A percentile compares a stretch with the other conserved stretches of the same genome.
Conservation (phyloP, 306 rosid species). For the Dryas drummondii region DNA sequence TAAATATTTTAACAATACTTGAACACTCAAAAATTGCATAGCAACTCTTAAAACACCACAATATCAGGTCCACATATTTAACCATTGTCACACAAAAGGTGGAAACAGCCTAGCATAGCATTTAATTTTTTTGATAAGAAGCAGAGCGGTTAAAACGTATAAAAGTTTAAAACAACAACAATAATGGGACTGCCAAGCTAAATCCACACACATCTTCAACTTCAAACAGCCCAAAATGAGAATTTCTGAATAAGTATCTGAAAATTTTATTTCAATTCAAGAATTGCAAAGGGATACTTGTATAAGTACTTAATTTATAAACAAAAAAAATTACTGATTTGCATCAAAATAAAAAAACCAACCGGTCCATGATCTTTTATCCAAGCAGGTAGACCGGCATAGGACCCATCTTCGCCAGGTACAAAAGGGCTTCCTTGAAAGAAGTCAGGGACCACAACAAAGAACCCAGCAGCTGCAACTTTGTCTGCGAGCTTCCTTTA, state of each 20-base stretch:
- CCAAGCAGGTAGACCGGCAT: conserved; percentile 37
- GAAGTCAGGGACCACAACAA: conserved; percentile 67
- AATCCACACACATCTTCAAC: conserved; percentile 5
- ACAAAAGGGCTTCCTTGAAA: conserved; percentile 52
- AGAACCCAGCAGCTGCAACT: conserved; percentile 29
- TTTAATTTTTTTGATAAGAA: too few species aligned
- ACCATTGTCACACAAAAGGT: background rate
- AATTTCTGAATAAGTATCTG: background rate
- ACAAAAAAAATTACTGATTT: background rate
- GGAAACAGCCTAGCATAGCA: background rate
- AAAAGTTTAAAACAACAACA: background rate
- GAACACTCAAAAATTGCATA: background rate
- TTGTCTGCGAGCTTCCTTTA: background rate
- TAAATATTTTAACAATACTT: background rate
- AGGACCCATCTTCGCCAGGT: conserved; percentile 18
- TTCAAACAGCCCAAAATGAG: background rate
- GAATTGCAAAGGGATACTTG: background rate
- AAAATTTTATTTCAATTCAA: background rate
- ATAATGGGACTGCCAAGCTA: background rate
- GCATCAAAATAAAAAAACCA: conserved; percentile 20
- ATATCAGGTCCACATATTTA: background rate
- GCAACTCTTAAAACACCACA: background rate
- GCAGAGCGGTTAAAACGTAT: background rate
- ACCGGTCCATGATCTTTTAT: conserved; percentile 42
- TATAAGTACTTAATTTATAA: background rate